phyloP scores from a whole-genome alignment of 2,329 filamentous ascomycete genomes.

The Cladophialophora exuberans region DNA sequence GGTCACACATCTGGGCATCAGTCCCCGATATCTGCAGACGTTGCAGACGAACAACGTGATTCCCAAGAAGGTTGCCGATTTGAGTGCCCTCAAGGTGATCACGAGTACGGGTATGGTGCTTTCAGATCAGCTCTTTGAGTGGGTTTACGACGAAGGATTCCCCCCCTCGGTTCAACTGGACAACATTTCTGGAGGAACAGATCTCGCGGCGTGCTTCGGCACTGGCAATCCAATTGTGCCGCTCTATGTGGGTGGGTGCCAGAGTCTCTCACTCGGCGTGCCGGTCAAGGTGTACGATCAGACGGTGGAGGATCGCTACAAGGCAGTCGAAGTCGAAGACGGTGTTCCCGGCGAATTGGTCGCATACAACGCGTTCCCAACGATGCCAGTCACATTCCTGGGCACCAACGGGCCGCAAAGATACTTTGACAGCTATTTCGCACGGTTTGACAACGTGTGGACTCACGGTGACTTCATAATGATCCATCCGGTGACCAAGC shows the following conservation, averaged over 20 bases:
- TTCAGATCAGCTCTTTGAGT: slow-evolving; percentile 75
- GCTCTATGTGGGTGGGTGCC: slow-evolving; percentile 63
- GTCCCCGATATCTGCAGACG: slow-evolving; percentile 76
- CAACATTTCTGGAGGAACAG: slow-evolving; percentile 40
- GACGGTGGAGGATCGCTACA: slow-evolving; percentile 38
- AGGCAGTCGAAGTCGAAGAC: slow-evolving; percentile 56
- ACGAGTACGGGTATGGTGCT: slow-evolving; percentile 82
- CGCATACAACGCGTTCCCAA: slow-evolving; percentile 71
- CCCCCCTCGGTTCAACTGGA: slow-evolving; percentile 66
- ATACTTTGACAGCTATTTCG: slow-evolving; percentile 50
- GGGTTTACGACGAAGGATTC: slow-evolving; percentile 76
- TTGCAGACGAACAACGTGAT: slow-evolving; percentile 65
- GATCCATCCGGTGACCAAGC: slow-evolving; percentile 68
- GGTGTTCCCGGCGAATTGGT: slow-evolving; percentile 78
- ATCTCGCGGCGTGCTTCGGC: slow-evolving; percentile 37
- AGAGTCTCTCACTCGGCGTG: slow-evolving; percentile 57
- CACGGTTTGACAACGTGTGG: slow-evolving; percentile 62
- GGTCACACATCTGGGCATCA: slow-evolving; percentile 74
- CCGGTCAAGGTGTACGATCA: slow-evolving; percentile 55
- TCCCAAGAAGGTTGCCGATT: slow-evolving; percentile 65
- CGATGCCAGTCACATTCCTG: slow-evolving; percentile 71
- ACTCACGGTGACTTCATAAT: slow-evolving; percentile 81
- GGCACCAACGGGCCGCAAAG: slow-evolving; percentile 55
- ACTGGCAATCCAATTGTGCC: slow-evolving; percentile 69
- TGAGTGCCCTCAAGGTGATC: slow-evolving; percentile 65